Evolutionary conservation across 176 grass and related monocot genomes (phyloP), one percentile per base, ranked within the genome.

Genomic region (Triticum urartu): DNA sequence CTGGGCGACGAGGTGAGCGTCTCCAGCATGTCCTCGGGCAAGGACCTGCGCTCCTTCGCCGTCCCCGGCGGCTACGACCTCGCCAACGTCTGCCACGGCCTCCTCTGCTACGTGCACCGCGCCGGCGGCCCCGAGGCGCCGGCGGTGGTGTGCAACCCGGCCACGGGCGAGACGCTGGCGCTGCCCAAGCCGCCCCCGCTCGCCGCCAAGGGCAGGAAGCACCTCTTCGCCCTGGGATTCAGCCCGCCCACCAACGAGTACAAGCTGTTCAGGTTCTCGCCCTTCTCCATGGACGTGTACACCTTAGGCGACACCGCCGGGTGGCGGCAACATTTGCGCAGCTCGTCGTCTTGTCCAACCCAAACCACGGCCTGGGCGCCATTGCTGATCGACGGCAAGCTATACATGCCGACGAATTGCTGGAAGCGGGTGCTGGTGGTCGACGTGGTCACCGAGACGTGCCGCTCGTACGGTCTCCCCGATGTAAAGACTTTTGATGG

Each of bases 21-120:
- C 70, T 25, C 14, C 39, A 25, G 6, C 39, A 11, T 73, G 3
- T 73, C 38, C 11, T 25, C 70, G 1, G 70, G 38, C 5, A 74
- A 47, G 71, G 40, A 42, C 40, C 11, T 74, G 6, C 6, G 71
- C 40, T 42, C 5, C 22, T n/a, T 48, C 22, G 1, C 40, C 71
- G 26, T 74, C n/a, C 5, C 22, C 40, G 43, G 22, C 10, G 21
- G 11, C 70, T 72, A 72, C 38, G 38, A 11, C 40, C 71, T 74
- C 40, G 71, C 71, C n/a, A 48, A 74, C 71, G 71, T 74, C 40
- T 74, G 71, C 40, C 8, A 74, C 22, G 71, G 71, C 39, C 13
- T 74, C 71, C 71, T 74, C 39, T 74, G 40, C 71, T 74, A 43
- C 36, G 36, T 35, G 10, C 69, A 72, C 10, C 21, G 48, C 14